These are phyloP conservation scores for Aspergillus tanneri DNA, from an alignment of 2,329 filamentous ascomycete species.

Conservation along the genomic window DNA sequence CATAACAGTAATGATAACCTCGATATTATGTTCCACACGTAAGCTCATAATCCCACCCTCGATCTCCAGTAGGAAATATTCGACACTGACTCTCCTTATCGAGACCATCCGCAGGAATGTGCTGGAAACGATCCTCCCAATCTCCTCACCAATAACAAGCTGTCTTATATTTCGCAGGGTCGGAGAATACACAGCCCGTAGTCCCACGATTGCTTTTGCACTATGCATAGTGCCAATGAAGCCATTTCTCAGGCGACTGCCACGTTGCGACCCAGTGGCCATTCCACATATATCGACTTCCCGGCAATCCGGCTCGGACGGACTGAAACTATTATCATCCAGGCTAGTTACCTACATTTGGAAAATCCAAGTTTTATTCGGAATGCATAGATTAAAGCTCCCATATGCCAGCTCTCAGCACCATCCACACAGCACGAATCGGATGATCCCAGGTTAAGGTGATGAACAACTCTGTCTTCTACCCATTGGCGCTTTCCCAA, in stretches of 20 bases:
- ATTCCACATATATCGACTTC: slow-evolving; percentile 58
- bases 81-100: slow-evolving; percentile 11
- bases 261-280: slow-evolving; percentile 54
- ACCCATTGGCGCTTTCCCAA: too few relatives aligned
- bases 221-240: slow-evolving; percentile 35
- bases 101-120: slow-evolving; percentile 34
- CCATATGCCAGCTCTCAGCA: too few relatives aligned
- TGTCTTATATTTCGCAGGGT: slow-evolving; percentile 46
- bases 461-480: too few relatives aligned
- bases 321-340: too few relatives aligned
- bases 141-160: slow-evolving; percentile 45
- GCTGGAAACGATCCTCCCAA: slow-evolving; percentile 56
- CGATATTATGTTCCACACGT: slow-evolving; percentile 10
- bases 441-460: too few relatives aligned
- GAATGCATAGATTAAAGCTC: too few relatives aligned
- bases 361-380: too few relatives aligned
- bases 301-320: slow-evolving; percentile 53
- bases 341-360: too few relatives aligned
- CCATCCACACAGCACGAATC: too few relatives aligned
- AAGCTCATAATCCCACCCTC: slow-evolving; percentile 14
- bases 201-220: slow-evolving; percentile 47
- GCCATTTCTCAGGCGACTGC: slow-evolving; percentile 46
- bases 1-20: slow-evolving; percentile 5
- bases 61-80: slow-evolving; percentile 13
- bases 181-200: slow-evolving; percentile 54